Base-by-base conservation (phyloP, 1,284 basidiomycete genomes). In the Microbotryomycetes sp. region DNA sequence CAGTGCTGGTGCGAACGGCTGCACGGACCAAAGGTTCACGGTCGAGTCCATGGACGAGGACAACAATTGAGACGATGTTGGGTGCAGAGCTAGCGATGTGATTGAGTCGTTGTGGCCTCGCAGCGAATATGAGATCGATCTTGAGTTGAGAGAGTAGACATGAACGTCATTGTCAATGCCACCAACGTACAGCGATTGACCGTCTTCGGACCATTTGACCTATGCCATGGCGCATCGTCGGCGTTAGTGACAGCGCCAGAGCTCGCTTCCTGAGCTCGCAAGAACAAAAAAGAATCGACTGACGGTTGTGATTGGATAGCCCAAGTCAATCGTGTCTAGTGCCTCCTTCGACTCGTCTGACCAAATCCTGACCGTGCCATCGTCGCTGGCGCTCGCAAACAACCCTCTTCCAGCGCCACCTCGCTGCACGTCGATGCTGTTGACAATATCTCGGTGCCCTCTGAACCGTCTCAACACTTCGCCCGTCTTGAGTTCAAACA, bases 81-180 rank as follows among this genome's bases (percentile, higher is more conserved):
- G 92, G 1, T 90, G 93, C 59, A 96, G 82, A 0, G 88, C 78
- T n/a, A 96, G 81, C 2, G 89, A 92, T 1, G 89, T 87, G 61
- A 80, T 77, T 0, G 92, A 94, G 74, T 96, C 92, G 16, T 83
- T 84, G 75, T 94, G 91, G 5, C 89, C 90, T 45, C 65, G 68
- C 28, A 72, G 66, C n/a, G 71, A 63, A 64, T 72, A 72, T 15
- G 66, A 62, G 57, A 90, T 80, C 67, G 86, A 82, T 65, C 83
- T 79, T 75, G 90, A 91, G 71, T 91, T 83, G 55, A 94, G 77
- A 76, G 94, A 91, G 74, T 88, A 92, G 26, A 92, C 92, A 74
- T 94, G 90, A 66, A 96, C 86, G 74, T 90, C 89, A 70, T 97
- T 97, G 76, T 96, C 92, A 70, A 97, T 76, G 6, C 88, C 91